A percentile compares a stretch with the other conserved stretches of the same genome.
phyloP scores from a whole-genome alignment of 768 basidiomycete species.

The Lactarius quietus region DNA sequence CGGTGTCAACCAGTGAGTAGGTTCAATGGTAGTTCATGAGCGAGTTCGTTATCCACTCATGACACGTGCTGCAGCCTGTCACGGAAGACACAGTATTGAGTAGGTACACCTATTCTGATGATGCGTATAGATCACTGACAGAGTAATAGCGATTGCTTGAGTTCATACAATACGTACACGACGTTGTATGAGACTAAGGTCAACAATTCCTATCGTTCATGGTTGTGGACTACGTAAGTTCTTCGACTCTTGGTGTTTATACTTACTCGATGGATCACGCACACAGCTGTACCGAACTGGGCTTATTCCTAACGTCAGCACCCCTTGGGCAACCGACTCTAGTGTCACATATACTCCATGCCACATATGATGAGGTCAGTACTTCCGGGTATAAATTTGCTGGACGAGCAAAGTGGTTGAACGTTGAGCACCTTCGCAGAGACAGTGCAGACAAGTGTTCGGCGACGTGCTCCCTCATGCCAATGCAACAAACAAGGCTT shows the following conservation, averaged over 20 bases:
- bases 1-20: not conserved
- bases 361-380: not conserved
- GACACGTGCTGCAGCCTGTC: conserved; percentile 4
- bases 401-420: not conserved
- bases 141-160: conserved; percentile 36
- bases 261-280: not conserved
- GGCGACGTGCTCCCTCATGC: not conserved
- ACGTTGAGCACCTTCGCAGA: not conserved
- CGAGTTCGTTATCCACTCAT: not conserved
- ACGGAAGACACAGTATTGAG: not conserved
- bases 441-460: not conserved
- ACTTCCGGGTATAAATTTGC: not conserved
- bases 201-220: not conserved
- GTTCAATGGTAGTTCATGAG: not conserved
- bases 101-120: not conserved
- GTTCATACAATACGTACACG: conserved; percentile 39
- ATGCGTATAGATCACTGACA: not conserved
- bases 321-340: conserved; percentile 37
- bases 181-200: conserved; percentile 46
- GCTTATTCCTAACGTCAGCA: not conserved
- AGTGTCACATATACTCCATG: conserved; percentile 10
- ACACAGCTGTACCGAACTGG: not conserved
- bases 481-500: conserved; percentile 14
- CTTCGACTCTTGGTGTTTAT: not conserved
- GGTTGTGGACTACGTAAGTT: not conserved